Evolutionary conservation across 164 flowering plant species (phyloP), one percentile per base, ranked within the genome.

Genomic region (Aristolochia contorta): DNA sequence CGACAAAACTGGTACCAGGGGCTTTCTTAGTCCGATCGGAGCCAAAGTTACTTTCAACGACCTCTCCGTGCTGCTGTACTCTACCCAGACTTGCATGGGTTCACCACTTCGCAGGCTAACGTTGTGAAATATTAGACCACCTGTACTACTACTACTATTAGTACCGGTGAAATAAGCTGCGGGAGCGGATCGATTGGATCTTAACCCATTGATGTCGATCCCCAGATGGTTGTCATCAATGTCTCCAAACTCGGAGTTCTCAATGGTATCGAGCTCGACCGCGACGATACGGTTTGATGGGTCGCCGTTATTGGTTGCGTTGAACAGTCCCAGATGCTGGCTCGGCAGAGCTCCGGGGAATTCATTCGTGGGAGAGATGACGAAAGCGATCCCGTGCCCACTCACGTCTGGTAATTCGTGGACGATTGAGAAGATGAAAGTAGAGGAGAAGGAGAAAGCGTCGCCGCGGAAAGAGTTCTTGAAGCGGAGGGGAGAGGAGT

Each of bases 351-450:
- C 76, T 5, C 66, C 71, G 0, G 27, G 51, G 20, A 73, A 60
- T 15, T 74, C 61, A 32, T 67, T 62, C 0, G 77, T 47, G 1
- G 79, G 66, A 1, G 84, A 53, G 49, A 85, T 69, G 0, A 78
- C 63, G 72, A 85, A 80, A 48, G 86, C 82, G 12, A 83, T 50
- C 22, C 88, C 91, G 59, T 82, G 85, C 56, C 86, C 86, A 27
- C 76, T 82, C 23, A 76, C 70, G 47, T 57, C 70, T 0, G 77
- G 78, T 21, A 60, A 72, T 57, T 74, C 69, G 6, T 84, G 80
- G 60, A 76, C 75, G 19, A 83, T 56, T 12, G 77, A 72, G 37
- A 85, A 77, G 32, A 74, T 80, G 51, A 85, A 83, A 7, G 77
- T 60, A 45, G 88, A 69, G n/a, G 88, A 85, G 58, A 85, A 83